These are phyloP conservation scores for Leersia perrieri DNA, from an alignment of 176 grass and related monocot species.

Conservation along the genomic window DNA sequence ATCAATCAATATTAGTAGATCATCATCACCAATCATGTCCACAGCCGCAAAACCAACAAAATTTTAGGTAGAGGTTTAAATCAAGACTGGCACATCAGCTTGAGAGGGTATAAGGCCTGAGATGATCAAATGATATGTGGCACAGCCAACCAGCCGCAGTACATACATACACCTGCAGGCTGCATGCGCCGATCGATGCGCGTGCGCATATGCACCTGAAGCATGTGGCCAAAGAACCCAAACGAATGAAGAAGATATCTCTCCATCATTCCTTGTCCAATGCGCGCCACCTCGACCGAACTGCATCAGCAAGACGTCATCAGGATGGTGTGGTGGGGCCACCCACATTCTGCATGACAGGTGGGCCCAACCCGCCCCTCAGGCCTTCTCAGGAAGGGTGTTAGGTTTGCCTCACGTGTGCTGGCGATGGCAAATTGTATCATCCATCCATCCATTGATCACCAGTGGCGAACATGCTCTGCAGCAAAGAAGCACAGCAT, in stretches of 20 bases:
- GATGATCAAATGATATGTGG: neutral
- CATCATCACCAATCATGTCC: neutral
- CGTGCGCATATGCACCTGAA: neutral
- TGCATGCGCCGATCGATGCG: no score
- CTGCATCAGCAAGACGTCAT: conserved; percentile 38
- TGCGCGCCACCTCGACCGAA: conserved; percentile 5
- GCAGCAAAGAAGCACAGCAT: conserved; percentile 33
- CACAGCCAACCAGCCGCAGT: neutral
- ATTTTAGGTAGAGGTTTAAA: neutral
- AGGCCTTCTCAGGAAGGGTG: neutral
- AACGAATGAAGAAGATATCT: neutral
- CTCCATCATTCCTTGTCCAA: neutral
- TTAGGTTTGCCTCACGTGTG: conserved; percentile 34
- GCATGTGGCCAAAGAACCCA: neutral
- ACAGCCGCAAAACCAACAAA: neutral
- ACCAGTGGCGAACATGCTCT: conserved; percentile 22
- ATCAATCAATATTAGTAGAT: no score
- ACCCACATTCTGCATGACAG: conserved; percentile 16
- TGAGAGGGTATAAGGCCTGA: neutral
- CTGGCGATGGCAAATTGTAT: neutral
- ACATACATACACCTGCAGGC: neutral
- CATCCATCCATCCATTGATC: no score
- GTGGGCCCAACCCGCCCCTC: neutral
- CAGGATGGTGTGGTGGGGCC: neutral
- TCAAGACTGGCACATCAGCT: neutral